phyloP scores from a whole-genome alignment of 2,329 filamentous ascomycete species.

The Eurotiales sp. region DNA sequence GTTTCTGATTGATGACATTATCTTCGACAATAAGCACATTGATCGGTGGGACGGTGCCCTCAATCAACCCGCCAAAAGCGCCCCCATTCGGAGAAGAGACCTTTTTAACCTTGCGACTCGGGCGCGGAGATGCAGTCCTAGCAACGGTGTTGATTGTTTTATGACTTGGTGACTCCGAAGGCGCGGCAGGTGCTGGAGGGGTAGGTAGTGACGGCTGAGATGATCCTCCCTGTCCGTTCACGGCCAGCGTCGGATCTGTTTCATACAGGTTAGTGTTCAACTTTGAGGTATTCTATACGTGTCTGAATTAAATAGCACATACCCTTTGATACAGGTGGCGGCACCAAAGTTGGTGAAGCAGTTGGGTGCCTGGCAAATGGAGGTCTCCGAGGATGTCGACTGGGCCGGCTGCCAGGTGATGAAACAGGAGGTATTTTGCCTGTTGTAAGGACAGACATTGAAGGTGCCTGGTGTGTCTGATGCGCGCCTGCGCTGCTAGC shows the following conservation, averaged over 20 bases:
- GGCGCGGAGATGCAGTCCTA: conserved; percentile 48
- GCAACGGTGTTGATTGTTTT: conserved; percentile 34
- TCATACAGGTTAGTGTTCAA: background rate
- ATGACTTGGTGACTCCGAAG: conserved; percentile 33
- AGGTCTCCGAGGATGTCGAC: conserved; percentile 53
- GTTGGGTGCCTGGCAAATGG: conserved; percentile 68
- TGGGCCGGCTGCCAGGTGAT: conserved; percentile 68
- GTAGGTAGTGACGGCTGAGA: conserved; percentile 30
- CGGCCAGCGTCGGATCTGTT: conserved; percentile 25
- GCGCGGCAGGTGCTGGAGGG: conserved; percentile 30
- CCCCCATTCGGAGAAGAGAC: conserved; percentile 29
- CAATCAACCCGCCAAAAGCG: conserved; percentile 62
- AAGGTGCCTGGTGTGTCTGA: conserved; percentile 51
- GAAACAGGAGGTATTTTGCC: conserved; percentile 77
- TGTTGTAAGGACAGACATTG: conserved; percentile 76
- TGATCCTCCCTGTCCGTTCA: conserved; percentile 25
- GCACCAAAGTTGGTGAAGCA: conserved; percentile 70
- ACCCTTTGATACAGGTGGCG: conserved; percentile 48
- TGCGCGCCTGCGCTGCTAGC: conserved; percentile 38
- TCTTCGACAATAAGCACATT: conserved; percentile 98
- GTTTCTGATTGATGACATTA: conserved; percentile 93
- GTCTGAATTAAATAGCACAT: conserved; percentile 22
- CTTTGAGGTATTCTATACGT: too few relatives aligned
- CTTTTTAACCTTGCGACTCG: conserved; percentile 33
- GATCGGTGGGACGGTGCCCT: conserved; percentile 85